These are phyloP conservation scores for Calocera cornea DNA, from an alignment of 768 basidiomycete species.

Conservation along the genomic window DNA sequence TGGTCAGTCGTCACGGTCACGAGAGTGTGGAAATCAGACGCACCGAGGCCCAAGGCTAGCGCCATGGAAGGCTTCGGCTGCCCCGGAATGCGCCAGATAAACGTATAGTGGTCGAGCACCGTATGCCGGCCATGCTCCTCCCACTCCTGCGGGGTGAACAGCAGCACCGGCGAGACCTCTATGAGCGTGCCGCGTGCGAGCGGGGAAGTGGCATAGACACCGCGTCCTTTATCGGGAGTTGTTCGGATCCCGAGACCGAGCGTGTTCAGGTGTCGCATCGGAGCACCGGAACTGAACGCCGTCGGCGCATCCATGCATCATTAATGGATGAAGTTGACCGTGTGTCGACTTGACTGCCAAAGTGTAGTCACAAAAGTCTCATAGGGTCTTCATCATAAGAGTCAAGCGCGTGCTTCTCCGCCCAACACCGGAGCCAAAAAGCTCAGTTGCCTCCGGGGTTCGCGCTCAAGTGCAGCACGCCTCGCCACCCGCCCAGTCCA, in stretches of 20 bases:
- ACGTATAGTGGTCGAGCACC: constrained; percentile 59
- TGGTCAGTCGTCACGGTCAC: neutral
- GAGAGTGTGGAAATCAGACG: constrained; percentile 7
- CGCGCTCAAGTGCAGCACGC: neutral
- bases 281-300: neutral
- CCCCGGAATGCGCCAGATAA: constrained; percentile 46
- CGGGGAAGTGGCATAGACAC: constrained; percentile 34
- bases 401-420: neutral
- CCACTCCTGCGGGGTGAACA: constrained; percentile 61
- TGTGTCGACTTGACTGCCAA: neutral
- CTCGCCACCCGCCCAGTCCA: neutral
- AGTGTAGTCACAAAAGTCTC: neutral
- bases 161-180: constrained; percentile 75
- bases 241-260: constrained; percentile 20
- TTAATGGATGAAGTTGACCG: neutral
- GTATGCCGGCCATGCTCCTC: constrained; percentile 47
- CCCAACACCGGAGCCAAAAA: neutral
- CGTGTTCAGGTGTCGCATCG: constrained; percentile 17
- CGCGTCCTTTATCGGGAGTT: constrained; percentile 21
- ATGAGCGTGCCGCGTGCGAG: constrained; percentile 54
- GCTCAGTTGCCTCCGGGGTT: neutral
- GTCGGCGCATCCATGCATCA: neutral
- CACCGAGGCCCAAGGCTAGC: constrained; percentile 65
- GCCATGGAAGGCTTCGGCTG: constrained; percentile 44
- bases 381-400: neutral